Base-by-base conservation (phyloP, 495 filamentous ascomycete genomes). In the Daldinia decipiens region DNA sequence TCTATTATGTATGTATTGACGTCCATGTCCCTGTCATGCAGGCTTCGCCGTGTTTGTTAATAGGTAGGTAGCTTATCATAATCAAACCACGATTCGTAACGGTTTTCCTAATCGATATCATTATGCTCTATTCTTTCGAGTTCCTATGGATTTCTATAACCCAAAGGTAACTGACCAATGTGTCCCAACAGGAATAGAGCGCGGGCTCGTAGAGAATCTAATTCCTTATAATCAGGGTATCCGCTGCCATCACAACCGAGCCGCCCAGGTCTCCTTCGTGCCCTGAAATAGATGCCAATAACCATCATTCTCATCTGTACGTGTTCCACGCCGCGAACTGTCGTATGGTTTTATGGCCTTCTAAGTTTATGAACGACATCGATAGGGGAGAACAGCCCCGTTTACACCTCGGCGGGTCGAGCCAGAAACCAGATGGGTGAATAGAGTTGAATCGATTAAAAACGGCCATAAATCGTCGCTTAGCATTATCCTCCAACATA, bases 401-500 rank as follows among this genome's bases (percentile, higher is more conserved):
- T 51, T 50, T 24, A 34, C 62, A 27, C 12, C 50, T 52, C 17
- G 27, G 56, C 57, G 51, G 56, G 27, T 52, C 65, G 50, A 69
- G 34, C 57, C 59, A 45, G 47, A 65, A 73, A 62, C 27, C 45
- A 73, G 39, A 66, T 62, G 50, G 36, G 60, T 26, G 58, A 43
- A 60, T 34, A 66, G 60, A 66, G 51, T 59, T 55, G 60, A 53
- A 62, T 61, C 39, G 65, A 59, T 65, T 61, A 69, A 55, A 61
- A 66, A 62, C 36, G 58, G 62, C 69, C 74, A 67, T 67, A 66
- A 71, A 67, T 75, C 74, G 64, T 76, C 73, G 65, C 62, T 70
- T 72, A 78, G 68, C 60, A 70, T 72, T 75, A 75, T 74, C 55
- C 74, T 74, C 72, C 79, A 78, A 71, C 68, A 79, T 73, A 76